Evolutionary conservation across 345 rosid species (phyloP), one percentile per base, ranked within the genome.

Genomic region (Limnanthes douglasii): DNA sequence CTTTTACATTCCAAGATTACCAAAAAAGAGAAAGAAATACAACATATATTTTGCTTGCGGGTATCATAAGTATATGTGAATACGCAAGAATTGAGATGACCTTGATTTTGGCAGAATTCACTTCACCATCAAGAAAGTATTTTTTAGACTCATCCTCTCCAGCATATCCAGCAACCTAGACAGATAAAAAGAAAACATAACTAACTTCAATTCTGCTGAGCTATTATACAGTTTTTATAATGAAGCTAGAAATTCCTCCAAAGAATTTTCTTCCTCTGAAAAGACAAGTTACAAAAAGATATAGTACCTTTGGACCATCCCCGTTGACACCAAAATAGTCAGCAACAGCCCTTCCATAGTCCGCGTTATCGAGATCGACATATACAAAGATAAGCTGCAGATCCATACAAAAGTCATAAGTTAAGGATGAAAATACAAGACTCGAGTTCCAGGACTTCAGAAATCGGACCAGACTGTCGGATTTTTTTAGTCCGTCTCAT

Each of bases 331-430:
- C 96, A 55, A 92, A 92, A 62, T 85, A 92, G 2, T 92, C 96
- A 44, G 99, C 69, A 14, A 92, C 88, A 22, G 94, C 94, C 62
- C 61, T 75, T 56, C 96, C 99, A 37, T 61, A 68, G 31, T 85
- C 99, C 62, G 84, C 94, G 36, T 81, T 78, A 37, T 85, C 96
- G 80, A 73, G 54, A 42, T 92, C 88, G 49, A 85, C 96, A 45
- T 53, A 64, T 18, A 81, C 96, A 41, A 78, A 92, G 51, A 92
- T 59, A 46, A 92, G 73, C 99, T 92, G 83, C 69, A 59, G 39
- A 2, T 28, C n/a, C n/a, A 9, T 15, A 28, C 13, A 28, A 28
- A n/a, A n/a, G n/a, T n/a, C n/a, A n/a, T n/a, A n/a, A n/a, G n/a
- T n/a, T n/a, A n/a, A n/a, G n/a, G n/a, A n/a, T n/a, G n/a, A n/a